These are phyloP conservation scores for Luffa aegyptiaca DNA, from an alignment of 306 rosid genomes.

Conservation along the genomic window DNA sequence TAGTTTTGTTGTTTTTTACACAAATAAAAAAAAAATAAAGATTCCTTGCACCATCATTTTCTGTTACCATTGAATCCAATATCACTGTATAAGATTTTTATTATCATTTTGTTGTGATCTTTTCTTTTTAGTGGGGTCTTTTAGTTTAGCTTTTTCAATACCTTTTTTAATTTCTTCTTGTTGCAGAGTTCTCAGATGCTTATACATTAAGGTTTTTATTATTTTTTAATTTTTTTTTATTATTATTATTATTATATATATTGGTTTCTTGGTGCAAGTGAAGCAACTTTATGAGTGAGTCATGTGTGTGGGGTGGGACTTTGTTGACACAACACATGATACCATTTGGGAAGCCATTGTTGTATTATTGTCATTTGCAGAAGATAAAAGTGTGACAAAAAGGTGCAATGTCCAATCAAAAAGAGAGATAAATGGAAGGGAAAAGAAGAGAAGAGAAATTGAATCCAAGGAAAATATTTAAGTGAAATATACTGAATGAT, in stretches of 20 bases:
- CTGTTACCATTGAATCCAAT: background rate
- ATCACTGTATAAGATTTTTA: background rate
- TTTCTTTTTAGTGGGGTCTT: background rate
- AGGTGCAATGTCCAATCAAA: background rate
- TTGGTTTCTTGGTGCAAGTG: background rate
- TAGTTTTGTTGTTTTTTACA: too few relatives aligned
- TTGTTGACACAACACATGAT: constrained; percentile 6
- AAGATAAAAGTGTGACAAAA: background rate
- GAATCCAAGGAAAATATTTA: too few relatives aligned
- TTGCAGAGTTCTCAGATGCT: constrained; percentile 13
- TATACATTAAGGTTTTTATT: constrained; percentile 20
- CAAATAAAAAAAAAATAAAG: background rate
- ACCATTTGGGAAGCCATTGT: constrained; percentile 5
- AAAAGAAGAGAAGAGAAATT: background rate
- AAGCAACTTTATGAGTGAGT: constrained; percentile 7
- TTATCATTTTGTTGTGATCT: background rate
- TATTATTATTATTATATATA: too few relatives aligned
- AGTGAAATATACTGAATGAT: too few relatives aligned
- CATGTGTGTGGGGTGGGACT: constrained; percentile 2
- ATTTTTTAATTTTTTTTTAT: too few relatives aligned
- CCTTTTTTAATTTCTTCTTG: background rate
- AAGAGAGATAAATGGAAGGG: background rate
- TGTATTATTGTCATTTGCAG: constrained; percentile 17
- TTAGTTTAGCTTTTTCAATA: background rate
- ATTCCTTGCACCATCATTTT: background rate